Base-by-base conservation (phyloP, 192 early-diverging fungal species). In the Coemansia pectinata region DNA sequence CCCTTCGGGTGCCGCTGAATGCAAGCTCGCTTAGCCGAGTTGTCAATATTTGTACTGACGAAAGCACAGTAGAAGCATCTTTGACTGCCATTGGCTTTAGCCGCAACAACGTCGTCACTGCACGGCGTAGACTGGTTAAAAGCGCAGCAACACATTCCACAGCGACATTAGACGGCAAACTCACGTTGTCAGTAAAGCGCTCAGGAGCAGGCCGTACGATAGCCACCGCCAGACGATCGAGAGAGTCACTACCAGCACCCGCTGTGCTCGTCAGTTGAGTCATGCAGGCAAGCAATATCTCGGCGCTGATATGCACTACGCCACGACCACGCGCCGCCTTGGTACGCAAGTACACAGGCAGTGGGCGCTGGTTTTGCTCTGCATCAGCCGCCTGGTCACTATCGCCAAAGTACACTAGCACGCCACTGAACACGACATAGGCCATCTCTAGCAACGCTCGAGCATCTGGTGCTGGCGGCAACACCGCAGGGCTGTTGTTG, bases 341-440 rank as follows among this genome's bases (percentile, higher is more conserved):
- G 19, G 34, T 17, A 4, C 38, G 21, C 40, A 81, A 42, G 19
- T 71, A 62, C 5, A 44, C 41, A 0, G 77, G 77, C 31, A 79
- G 52, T 1, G 27, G 15, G 10, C 15, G 29, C 29, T 58, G 50
- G 21, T 10, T 52, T 6, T 19, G 15, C 39, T 58, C 62, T 10
- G 38, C 7, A 12, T 71, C 69, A 15, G 1, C 7, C 3, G 67
- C 21, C 12, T 41, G 15, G 0, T 70, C 44, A 4, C 48, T 50
- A 19, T 10, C 48, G 10, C 29, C 65, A 42, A 59, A 71, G 15
- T 65, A 36, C 19, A 21, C 39, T 2, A 82, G 11, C 0, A 62
- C 79, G 5, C 79, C 74, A 44, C 53, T 67, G 57, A 53, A 65
- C 33, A 68, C 79, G 21, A 71, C 29, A 55, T 71, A 82, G 10